Conservation (phyloP, 2,329 filamentous ascomycete genomes). For the Diaporthe velutina region DNA sequence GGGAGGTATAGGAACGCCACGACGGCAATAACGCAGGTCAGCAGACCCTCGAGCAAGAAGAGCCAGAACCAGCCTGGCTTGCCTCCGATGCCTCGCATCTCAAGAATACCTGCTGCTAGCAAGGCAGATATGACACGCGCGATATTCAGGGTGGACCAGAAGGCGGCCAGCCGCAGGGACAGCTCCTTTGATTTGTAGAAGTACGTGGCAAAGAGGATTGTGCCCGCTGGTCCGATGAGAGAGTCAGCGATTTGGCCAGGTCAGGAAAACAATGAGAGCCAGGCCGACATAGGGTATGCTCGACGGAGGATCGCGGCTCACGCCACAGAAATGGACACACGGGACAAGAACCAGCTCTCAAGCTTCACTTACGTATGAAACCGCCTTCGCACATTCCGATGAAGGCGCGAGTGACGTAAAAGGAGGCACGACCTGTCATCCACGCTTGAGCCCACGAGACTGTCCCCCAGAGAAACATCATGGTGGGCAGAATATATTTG, state of each 20-base stretch:
- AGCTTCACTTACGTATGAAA: slow-evolving; percentile 60
- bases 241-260: neutral
- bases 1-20: slow-evolving; percentile 70
- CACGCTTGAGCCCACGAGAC: slow-evolving; percentile 64
- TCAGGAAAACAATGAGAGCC: neutral
- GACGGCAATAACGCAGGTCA: slow-evolving; percentile 65
- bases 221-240: slow-evolving; percentile 49
- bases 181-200: slow-evolving; percentile 80
- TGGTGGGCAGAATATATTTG: slow-evolving; percentile 65
- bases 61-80: slow-evolving; percentile 70
- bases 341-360: neutral
- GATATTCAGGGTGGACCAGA: slow-evolving; percentile 70
- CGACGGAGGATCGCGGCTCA: neutral
- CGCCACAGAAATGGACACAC: neutral
- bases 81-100: slow-evolving; percentile 62
- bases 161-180: slow-evolving; percentile 74
- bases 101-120: slow-evolving; percentile 59
- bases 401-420: slow-evolving; percentile 64
- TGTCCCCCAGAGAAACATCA: slow-evolving; percentile 65
- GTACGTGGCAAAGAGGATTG: slow-evolving; percentile 76
- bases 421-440: slow-evolving; percentile 60
- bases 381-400: slow-evolving; percentile 68
- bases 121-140: slow-evolving; percentile 61
- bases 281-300: neutral
- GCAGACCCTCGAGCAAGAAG: slow-evolving; percentile 55